Percentiles rank a stretch among this genome's conserved stretches.
Conservation (phyloP, 2,329 filamentous ascomycete genomes). For the Colletotrichum tropicicola region DNA sequence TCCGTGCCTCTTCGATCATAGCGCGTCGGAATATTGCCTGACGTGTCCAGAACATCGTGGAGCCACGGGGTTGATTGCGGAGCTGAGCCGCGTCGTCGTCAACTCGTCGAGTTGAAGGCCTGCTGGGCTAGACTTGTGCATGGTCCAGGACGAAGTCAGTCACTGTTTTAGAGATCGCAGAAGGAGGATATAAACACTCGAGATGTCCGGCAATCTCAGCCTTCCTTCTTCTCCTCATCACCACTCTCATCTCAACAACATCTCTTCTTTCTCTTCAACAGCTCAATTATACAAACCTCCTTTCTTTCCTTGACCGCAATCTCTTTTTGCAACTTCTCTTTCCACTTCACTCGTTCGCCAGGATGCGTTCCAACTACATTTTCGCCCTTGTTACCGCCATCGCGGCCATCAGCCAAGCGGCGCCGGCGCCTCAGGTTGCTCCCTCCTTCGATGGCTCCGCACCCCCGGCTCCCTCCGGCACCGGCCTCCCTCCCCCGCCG, state of each 20-base stretch:
- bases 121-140: not conserved
- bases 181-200: conserved; percentile 9
- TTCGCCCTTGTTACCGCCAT: conserved; percentile 22
- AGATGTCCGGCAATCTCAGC: not conserved
- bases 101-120: not conserved
- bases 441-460: not conserved
- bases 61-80: conserved; percentile 9
- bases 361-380: conserved; percentile 24
- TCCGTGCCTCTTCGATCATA: conserved; percentile 11
- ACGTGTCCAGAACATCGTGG: conserved; percentile 3
- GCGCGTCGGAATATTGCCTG: conserved; percentile 1
- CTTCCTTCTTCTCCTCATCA: not conserved
- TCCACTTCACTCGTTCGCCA: conserved; percentile 11
- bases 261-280: conserved; percentile 19
- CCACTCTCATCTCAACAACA: conserved; percentile 8
- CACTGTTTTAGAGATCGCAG: not conserved
- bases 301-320: not conserved
- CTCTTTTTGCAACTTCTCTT: not conserved
- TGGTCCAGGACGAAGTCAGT: not conserved
- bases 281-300: not conserved
- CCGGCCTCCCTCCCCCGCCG: conserved; percentile 3
- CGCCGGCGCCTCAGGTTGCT: conserved; percentile 21
- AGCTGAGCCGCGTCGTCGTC: conserved; percentile 8
- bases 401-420: conserved; percentile 21
- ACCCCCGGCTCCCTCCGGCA: conserved; percentile 2